These are phyloP conservation scores for Aspergillus chevalieri DNA, from an alignment of 2,329 filamentous ascomycete genomes.

Conservation along the genomic window DNA sequence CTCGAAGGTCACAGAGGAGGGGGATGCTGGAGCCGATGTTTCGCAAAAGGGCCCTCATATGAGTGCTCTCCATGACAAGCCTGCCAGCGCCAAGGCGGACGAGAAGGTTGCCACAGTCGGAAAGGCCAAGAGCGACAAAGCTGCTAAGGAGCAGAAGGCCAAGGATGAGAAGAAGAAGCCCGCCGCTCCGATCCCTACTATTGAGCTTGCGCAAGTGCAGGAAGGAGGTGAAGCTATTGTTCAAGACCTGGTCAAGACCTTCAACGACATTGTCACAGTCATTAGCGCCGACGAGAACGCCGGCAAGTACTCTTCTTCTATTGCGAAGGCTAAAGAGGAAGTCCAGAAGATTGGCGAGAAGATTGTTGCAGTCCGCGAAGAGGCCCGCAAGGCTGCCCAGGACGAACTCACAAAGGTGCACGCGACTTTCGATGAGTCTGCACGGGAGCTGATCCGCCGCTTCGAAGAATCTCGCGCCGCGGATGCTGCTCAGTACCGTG, in stretches of 20 bases:
- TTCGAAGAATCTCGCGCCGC: conserved; percentile 75
- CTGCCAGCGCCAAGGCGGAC: conserved; percentile 22
- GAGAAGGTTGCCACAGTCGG: conserved; percentile 20
- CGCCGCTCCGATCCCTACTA: conserved; percentile 51
- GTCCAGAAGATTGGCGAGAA: conserved; percentile 70
- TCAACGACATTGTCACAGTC: conserved; percentile 92
- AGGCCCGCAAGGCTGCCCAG: conserved; percentile 65
- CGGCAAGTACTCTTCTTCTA: conserved; percentile 68
- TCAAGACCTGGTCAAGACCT: conserved; percentile 86
- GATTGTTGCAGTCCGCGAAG: conserved; percentile 66
- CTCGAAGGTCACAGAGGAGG: conserved; percentile 65
- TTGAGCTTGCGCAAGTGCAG: conserved; percentile 70
- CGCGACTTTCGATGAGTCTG: conserved; percentile 77
- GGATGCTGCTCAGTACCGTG: conserved; percentile 76
- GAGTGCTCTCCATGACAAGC: conserved; percentile 32
- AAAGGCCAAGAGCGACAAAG: conserved; percentile 27
- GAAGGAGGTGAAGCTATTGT: conserved; percentile 80
- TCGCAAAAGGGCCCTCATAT: conserved; percentile 46
- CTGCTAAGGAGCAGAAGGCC: conserved; percentile 20
- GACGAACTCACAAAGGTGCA: conserved; percentile 65
- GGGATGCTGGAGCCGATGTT: conserved; percentile 54
- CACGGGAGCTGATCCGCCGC: conserved; percentile 79
- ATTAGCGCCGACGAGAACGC: conserved; percentile 81
- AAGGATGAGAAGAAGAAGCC: conserved; percentile 33
- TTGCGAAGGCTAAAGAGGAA: conserved; percentile 80